Evolutionary conservation across 106 monocot genomes (phyloP).

Genomic region (Dendrobium chrysotoxum): DNA sequence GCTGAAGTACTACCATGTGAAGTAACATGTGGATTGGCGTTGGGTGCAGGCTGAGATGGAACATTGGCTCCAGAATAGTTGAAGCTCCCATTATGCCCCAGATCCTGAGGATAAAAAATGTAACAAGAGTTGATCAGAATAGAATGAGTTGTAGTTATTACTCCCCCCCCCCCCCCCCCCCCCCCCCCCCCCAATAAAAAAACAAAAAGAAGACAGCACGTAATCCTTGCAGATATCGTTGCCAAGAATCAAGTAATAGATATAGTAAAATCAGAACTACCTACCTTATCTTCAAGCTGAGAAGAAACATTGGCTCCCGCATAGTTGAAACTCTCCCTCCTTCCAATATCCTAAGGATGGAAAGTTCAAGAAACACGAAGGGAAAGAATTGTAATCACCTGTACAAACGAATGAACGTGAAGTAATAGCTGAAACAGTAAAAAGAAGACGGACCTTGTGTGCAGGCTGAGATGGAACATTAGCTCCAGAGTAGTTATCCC

Average conservation of each 20-base stretch:
- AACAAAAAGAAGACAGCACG: not conserved
- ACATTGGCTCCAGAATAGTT: not conserved
- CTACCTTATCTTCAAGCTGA: slow-evolving; percentile 20
- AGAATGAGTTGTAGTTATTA: not conserved
- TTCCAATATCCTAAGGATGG: slow-evolving; percentile 27
- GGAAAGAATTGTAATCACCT: not conserved
- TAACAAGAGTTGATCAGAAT: not conserved
- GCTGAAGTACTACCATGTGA: slow-evolving; percentile 11
- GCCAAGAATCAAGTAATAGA: no score
- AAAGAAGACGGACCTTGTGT: slow-evolving; percentile 10
- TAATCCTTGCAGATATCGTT: not conserved
- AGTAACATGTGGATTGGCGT: slow-evolving; percentile 12
- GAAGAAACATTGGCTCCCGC: slow-evolving; percentile 17
- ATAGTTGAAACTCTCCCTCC: slow-evolving; percentile 35
- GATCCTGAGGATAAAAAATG: not conserved
- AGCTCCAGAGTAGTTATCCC: slow-evolving; percentile 5
- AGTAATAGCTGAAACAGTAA: not conserved
- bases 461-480: slow-evolving; percentile 9
- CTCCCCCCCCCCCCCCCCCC: no score
- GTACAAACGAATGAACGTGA: not conserved
- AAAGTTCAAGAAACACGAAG: not conserved
- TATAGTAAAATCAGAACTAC: not conserved
- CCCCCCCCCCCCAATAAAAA: no score
- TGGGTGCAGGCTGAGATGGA: slow-evolving; percentile 16
- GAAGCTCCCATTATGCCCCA: slow-evolving; percentile 6